phyloP scores from a whole-genome alignment of 1,139 yeast genomes.

The Pichia norvegensis region DNA sequence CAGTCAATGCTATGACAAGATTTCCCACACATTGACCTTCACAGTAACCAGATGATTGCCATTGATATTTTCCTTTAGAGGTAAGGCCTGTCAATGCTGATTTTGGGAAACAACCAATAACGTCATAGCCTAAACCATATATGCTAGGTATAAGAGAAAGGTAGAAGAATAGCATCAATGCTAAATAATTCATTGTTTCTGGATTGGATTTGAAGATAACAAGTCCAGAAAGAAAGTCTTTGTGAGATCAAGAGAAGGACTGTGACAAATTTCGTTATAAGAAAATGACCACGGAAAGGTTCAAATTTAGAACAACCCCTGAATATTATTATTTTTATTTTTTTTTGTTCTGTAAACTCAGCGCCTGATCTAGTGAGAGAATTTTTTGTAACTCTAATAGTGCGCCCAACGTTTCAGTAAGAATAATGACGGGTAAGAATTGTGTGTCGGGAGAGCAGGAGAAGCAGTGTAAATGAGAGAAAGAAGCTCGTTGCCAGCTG shows the following conservation, averaged over 20 bases:
- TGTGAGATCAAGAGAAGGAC: not conserved
- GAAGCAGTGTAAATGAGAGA: too few species aligned
- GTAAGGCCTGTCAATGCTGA: conserved; percentile 18
- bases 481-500: too few species aligned
- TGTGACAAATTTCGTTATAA: not conserved
- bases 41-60: conserved; percentile 49
- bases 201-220: not conserved
- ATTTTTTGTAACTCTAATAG: not conserved
- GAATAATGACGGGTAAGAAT: not conserved
- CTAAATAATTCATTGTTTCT: not conserved
- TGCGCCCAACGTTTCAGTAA: not conserved
- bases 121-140: not conserved
- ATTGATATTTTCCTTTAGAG: conserved; percentile 29
- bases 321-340: too few species aligned
- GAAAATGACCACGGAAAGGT: not conserved
- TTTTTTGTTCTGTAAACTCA: not conserved
- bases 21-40: conserved; percentile 37
- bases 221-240: not conserved
- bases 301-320: not conserved
- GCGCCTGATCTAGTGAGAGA: not conserved
- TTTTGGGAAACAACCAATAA: conserved; percentile 22
- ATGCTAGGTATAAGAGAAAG: not conserved
- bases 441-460: not conserved
- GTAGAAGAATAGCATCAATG: not conserved
- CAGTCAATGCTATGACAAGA: conserved; percentile 44